Evolutionary conservation across 495 filamentous ascomycete species (phyloP).

Genomic region (Copromyces sp.): DNA sequence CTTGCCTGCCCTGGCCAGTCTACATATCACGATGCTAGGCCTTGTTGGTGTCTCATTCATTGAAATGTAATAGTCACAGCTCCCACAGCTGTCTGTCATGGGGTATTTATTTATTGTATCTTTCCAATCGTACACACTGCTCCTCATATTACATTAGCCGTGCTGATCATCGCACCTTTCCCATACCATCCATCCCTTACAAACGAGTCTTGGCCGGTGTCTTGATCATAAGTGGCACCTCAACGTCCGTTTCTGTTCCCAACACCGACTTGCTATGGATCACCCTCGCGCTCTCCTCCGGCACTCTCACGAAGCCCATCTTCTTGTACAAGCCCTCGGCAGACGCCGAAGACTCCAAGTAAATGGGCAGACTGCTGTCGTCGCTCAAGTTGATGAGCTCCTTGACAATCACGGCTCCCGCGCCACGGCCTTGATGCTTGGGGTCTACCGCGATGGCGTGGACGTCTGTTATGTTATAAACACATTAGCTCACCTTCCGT

Average conservation of each 20-base stretch:
- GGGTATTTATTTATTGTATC: neutral
- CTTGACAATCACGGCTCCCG: conserved; percentile 29
- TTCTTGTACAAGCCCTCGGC: conserved; percentile 21
- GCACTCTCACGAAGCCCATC: conserved; percentile 16
- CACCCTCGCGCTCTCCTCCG: conserved; percentile 8
- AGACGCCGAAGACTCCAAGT: conserved; percentile 19
- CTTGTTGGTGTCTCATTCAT: neutral
- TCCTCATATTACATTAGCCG: neutral
- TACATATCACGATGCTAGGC: neutral
- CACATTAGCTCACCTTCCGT: neutral
- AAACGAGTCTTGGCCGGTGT: conserved; percentile 5
- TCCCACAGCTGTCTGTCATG: neutral
- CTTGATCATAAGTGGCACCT: conserved; percentile 20
- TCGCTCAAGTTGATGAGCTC: conserved; percentile 34
- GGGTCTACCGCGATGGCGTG: conserved; percentile 23
- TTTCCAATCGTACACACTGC: neutral
- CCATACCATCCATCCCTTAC: neutral
- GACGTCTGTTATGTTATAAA: conserved; percentile 10
- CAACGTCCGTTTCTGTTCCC: conserved; percentile 11
- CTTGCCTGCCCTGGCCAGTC: neutral
- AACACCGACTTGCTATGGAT: conserved; percentile 12
- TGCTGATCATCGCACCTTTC: neutral
- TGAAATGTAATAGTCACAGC: neutral
- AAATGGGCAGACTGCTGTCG: conserved; percentile 21
- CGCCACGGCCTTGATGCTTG: conserved; percentile 29